phyloP scores from a whole-genome alignment of 1,139 yeast genomes.

The Dujonia santamariae region DNA sequence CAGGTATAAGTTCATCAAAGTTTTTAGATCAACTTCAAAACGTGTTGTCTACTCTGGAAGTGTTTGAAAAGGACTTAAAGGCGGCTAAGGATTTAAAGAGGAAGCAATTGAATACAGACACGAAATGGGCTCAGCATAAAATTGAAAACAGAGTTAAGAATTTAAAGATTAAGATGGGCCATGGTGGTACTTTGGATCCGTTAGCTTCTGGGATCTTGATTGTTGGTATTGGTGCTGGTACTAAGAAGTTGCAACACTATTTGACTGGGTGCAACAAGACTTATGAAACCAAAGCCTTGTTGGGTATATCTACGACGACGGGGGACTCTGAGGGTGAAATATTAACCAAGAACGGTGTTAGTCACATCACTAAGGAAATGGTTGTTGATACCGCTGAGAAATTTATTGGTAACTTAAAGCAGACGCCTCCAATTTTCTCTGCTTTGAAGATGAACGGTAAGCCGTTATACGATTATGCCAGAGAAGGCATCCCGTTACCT shows the following conservation, averaged over 20 bases:
- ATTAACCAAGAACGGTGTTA: slow-evolving; percentile 52
- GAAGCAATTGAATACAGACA: slow-evolving; percentile 40
- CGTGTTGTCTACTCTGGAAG: slow-evolving; percentile 56
- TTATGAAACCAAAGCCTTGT: slow-evolving; percentile 78
- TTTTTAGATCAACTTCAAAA: slow-evolving; percentile 65
- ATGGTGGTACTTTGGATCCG: slow-evolving; percentile 97
- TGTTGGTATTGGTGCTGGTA: slow-evolving; percentile 87
- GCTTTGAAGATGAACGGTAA: slow-evolving; percentile 95
- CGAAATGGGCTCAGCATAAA: slow-evolving; percentile 43
- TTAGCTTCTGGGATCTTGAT: slow-evolving; percentile 91
- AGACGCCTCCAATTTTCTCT: slow-evolving; percentile 93
- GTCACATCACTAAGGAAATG: slow-evolving; percentile 55
- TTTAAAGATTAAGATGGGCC: slow-evolving; percentile 86
- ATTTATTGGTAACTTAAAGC: slow-evolving; percentile 76
- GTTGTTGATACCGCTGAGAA: slow-evolving; percentile 51
- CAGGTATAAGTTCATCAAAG: slow-evolving; percentile 78
- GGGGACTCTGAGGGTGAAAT: slow-evolving; percentile 92
- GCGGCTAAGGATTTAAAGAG: slow-evolving; percentile 30
- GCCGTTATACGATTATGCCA: slow-evolving; percentile 90
- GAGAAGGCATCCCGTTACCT: slow-evolving; percentile 85
- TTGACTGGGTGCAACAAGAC: slow-evolving; percentile 70
- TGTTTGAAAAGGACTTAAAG: slow-evolving; percentile 55
- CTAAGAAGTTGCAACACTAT: slow-evolving; percentile 73
- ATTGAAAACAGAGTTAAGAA: slow-evolving; percentile 46
- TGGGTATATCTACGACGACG: slow-evolving; percentile 90